Evolutionary conservation across 805 yeast genomes (phyloP).

Genomic region (Yarrowia alimentaria): DNA sequence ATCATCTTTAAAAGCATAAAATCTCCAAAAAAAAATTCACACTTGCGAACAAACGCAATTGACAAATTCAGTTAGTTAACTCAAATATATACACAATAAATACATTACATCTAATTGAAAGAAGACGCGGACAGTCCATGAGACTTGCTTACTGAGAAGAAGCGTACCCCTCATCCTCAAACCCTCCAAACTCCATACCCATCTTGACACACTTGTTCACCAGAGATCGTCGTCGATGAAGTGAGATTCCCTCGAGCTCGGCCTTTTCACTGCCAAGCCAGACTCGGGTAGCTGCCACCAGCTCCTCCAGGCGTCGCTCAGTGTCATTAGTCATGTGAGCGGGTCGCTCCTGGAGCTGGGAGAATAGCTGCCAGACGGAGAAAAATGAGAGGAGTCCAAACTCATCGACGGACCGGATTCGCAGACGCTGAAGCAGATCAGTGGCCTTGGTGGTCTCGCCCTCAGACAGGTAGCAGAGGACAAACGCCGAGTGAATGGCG

Average conservation of each 20-base stretch:
- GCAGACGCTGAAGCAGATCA: conserved; percentile 29
- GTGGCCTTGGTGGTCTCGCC: conserved; percentile 29
- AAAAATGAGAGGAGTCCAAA: conserved; percentile 40
- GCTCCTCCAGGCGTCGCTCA: conserved; percentile 32
- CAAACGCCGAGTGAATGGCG: conserved; percentile 36
- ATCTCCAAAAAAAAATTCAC: too few species aligned
- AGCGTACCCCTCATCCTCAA: conserved; percentile 36
- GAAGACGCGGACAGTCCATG: too few species aligned
- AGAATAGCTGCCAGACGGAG: conserved; percentile 33
- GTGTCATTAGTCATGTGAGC: conserved; percentile 28
- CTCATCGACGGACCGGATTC: conserved; percentile 28
- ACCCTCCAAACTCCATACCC: conserved; percentile 39
- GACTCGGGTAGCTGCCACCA: conserved; percentile 36
- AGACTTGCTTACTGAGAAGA: conserved; percentile 8
- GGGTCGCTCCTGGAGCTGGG: conserved; percentile 30
- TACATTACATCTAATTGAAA: too few species aligned
- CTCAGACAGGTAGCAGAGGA: conserved; percentile 31
- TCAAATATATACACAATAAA: conserved; percentile 26
- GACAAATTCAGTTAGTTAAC: too few species aligned
- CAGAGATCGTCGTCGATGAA: conserved; percentile 36
- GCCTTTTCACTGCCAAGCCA: conserved; percentile 42
- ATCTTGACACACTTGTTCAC: conserved; percentile 38
- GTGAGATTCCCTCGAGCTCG: conserved; percentile 35
- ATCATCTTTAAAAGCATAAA: too few species aligned
- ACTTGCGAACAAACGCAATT: too few species aligned